These are phyloP conservation scores for Neofusicoccum kwambonambiense DNA, from an alignment of 2,329 filamentous ascomycete genomes.

Conservation along the genomic window DNA sequence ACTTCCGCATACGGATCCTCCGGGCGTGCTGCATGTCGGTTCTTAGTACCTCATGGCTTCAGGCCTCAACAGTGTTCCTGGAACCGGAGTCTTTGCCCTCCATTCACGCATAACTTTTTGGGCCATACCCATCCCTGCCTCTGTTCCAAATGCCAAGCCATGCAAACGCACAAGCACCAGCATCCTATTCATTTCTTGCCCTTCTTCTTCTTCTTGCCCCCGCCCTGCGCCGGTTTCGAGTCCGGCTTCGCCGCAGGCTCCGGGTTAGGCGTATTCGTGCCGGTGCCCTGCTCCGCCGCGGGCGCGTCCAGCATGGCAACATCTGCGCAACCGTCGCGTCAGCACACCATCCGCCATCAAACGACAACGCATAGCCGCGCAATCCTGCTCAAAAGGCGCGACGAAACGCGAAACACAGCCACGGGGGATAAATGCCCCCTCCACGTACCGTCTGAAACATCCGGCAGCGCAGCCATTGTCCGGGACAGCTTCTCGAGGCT, in stretches of 20 bases:
- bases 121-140: background rate
- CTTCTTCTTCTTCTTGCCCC: conserved; percentile 50
- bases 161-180: background rate
- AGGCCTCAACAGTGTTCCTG: no score
- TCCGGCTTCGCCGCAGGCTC: conserved; percentile 28
- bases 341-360: background rate
- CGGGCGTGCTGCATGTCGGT: no score
- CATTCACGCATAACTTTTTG: background rate
- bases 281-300: conserved; percentile 28
- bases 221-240: conserved; percentile 24
- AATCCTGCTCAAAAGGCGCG: background rate
- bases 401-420: background rate
- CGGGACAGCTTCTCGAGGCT: conserved; percentile 74
- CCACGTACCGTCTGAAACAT: conserved; percentile 21
- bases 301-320: conserved; percentile 34
- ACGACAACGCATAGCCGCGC: background rate
- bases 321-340: conserved; percentile 24
- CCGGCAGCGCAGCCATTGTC: conserved; percentile 53
- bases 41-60: no score
- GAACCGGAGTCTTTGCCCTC: no score
- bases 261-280: conserved; percentile 31
- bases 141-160: background rate
- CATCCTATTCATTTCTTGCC: conserved; percentile 48
- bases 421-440: background rate
- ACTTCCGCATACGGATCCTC: no score